Percentiles rank a stretch among this genome's conserved stretches.
Conservation (phyloP, 495 filamentous ascomycete genomes). For the Usnea hakonensis region DNA sequence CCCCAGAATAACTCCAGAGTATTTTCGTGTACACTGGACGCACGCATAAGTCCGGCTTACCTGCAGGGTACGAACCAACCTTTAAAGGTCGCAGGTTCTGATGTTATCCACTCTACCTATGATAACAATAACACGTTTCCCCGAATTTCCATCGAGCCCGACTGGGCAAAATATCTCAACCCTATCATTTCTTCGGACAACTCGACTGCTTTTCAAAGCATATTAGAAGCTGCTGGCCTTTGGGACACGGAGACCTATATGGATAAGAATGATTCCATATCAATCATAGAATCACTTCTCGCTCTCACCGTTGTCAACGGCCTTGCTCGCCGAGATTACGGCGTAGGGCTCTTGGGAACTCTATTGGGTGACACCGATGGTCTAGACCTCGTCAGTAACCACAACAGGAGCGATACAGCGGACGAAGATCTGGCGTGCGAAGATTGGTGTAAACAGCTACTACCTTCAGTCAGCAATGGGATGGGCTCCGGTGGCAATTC, state of each 20-base stretch:
- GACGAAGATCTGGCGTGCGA: not conserved
- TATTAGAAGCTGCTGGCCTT: not conserved
- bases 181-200: constrained; percentile 2
- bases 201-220: constrained; percentile 5
- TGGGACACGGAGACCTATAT: not conserved
- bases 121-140: constrained; percentile 2
- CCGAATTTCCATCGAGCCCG: constrained; percentile 5
- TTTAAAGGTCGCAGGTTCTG: not conserved
- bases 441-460: constrained; percentile 1
- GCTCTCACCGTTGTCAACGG: constrained; percentile 4
- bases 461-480: not conserved
- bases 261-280: not conserved
- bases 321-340: constrained; percentile 6
- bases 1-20: not conserved
- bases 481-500: constrained; percentile 9
- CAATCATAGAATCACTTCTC: constrained; percentile 9
- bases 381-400: not conserved
- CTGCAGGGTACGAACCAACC: not conserved
- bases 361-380: constrained; percentile 1
- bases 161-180: constrained; percentile 8
- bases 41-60: not conserved
- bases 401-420: not conserved
- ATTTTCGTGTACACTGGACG: constrained; percentile 2
- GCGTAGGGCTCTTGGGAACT: not conserved
- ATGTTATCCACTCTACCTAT: not conserved